Conservation (phyloP, 371 early-diverging fungal species). For the Mucor circinelloides region DNA sequence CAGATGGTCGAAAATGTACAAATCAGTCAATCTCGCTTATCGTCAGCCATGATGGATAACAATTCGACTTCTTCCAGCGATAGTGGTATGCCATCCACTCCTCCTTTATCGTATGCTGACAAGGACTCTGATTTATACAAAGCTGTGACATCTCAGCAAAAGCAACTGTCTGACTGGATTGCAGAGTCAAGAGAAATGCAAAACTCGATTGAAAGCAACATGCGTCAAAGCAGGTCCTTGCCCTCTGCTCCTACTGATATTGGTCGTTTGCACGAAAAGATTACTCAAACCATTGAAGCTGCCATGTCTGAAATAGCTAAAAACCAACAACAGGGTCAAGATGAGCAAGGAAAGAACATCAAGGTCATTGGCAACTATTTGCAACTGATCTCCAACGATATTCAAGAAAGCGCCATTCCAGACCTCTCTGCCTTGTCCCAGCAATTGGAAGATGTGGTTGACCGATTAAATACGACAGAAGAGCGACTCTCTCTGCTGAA, state of each 20-base stretch:
- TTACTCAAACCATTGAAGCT: slow-evolving; percentile 8
- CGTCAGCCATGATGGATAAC: slow-evolving; percentile 13
- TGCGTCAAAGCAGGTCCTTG: not conserved
- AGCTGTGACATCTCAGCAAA: slow-evolving; percentile 13
- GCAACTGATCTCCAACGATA: slow-evolving; percentile 38
- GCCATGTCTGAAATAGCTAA: slow-evolving; percentile 23
- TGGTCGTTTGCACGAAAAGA: slow-evolving; percentile 16
- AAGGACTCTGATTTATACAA: slow-evolving; percentile 10
- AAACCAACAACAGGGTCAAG: slow-evolving; percentile 23
- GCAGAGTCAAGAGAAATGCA: slow-evolving; percentile 19
- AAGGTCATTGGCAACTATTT: slow-evolving; percentile 41
- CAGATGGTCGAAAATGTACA: slow-evolving; percentile 46
- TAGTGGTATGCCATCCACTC: not conserved
- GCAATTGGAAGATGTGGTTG: slow-evolving; percentile 40
- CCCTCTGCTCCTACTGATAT: slow-evolving; percentile 13
- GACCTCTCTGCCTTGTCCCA: slow-evolving; percentile 35
- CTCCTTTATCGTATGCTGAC: not conserved
- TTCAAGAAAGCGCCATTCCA: slow-evolving; percentile 40
- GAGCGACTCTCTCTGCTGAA: slow-evolving; percentile 17
- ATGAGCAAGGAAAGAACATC: slow-evolving; percentile 42
- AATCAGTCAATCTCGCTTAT: slow-evolving; percentile 29
- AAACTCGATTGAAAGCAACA: slow-evolving; percentile 2
- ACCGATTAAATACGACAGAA: slow-evolving; percentile 25
- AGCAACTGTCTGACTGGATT: slow-evolving; percentile 17
- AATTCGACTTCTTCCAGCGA: not conserved